Base-by-base conservation (phyloP, 305 asterid species). In the Fraxinus dipetala region DNA sequence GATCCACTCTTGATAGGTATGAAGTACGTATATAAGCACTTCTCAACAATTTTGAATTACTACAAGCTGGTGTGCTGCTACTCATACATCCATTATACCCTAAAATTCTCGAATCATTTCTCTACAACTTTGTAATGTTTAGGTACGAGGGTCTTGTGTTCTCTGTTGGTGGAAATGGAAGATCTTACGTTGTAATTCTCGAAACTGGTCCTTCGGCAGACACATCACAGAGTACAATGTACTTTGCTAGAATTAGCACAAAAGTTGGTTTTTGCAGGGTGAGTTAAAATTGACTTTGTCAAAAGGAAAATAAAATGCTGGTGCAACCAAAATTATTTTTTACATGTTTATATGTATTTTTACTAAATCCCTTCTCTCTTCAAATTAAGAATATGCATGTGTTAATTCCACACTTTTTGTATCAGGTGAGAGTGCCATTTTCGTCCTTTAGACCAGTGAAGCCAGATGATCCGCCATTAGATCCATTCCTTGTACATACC, bases 191-290 rank as follows among this genome's bases (percentile, higher is more conserved):
- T 78, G 73, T 96, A 38, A 94, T 96, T 84, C 98, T 96, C 81
- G 98, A 96, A 86, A 92, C 97, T 36, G 98, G 98, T 79, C 97
- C 98, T 80, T 84, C 86, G 67, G 92, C 95, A 38, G 97, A 94
- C 75, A 86, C 89, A 48, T 87, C 95, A 56, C 94, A 90, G 88
- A 92, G 98, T 89, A 96, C 85, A 84, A 63, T 90, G 88, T 94
- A 96, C 87, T 96, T 93, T 85, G 87, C 97, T 83, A 92, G 99
- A 86, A 91, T 94, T 76, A 96, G 92, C 90, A 94, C 98, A 79
- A 95, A 95, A 91, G 95, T 85, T 28, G 98, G 99, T 43, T 95
- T 94, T 85, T 95, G 99, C 91, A 90, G 98, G 92, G 99, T 94
- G 90, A 95, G 96, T 77, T 81, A 31, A 78, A 79, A 81, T 16